These are phyloP conservation scores for Citrus inodora DNA, from an alignment of 345 rosid species.

Conservation along the genomic window DNA sequence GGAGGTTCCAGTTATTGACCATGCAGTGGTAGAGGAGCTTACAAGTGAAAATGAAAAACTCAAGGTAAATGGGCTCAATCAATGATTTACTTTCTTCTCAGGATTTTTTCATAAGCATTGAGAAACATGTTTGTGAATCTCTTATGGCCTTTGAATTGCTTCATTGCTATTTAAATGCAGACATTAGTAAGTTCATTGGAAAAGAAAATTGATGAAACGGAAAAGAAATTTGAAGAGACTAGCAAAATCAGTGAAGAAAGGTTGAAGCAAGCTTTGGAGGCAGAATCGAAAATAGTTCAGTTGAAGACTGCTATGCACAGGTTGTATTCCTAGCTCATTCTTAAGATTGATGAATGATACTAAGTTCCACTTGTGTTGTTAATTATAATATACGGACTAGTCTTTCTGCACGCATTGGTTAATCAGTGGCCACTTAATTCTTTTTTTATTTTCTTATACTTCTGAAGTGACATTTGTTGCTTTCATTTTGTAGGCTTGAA, in stretches of 20 bases:
- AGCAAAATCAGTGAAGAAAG: conserved; percentile 82
- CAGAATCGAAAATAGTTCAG: conserved; percentile 81
- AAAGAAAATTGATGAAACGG: conserved; percentile 83
- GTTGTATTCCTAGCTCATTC: conserved; percentile 28
- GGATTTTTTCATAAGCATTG: conserved; percentile 2
- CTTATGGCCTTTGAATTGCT: background rate
- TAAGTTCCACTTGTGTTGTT: background rate
- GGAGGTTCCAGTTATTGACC: conserved; percentile 84
- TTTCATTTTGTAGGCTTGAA: conserved; percentile 69
- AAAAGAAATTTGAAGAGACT: conserved; percentile 78
- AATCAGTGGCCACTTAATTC: background rate
- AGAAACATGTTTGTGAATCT: background rate
- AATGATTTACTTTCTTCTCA: conserved; percentile 10
- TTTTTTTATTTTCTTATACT: background rate
- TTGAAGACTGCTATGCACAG: conserved; percentile 89
- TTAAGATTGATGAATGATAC: background rate
- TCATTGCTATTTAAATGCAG: conserved; percentile 42
- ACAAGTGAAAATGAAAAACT: conserved; percentile 84
- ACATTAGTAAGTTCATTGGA: conserved; percentile 76
- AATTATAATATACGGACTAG: background rate
- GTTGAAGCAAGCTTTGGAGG: conserved; percentile 86
- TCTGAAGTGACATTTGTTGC: conserved; percentile 1
- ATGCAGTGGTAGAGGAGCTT: conserved; percentile 70
- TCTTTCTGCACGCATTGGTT: background rate
- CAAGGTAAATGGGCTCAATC: conserved; percentile 51